Percentiles rank a stretch among this genome's conserved stretches.
phyloP scores from a whole-genome alignment of 2,329 filamentous ascomycete species.

The Fonsecaea nubica region DNA sequence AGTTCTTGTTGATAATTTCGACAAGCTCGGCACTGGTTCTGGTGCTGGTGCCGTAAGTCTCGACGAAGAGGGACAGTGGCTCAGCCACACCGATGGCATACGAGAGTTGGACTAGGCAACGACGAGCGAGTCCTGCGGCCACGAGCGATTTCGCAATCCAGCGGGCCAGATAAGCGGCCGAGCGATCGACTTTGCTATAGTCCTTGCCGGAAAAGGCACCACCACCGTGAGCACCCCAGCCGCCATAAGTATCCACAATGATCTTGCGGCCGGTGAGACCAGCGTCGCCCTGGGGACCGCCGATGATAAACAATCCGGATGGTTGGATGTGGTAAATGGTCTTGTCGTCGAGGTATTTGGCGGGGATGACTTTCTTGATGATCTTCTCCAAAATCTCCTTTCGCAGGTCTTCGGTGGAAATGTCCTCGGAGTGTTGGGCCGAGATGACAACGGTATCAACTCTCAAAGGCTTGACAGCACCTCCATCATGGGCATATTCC shows the following conservation, averaged over 20 bases:
- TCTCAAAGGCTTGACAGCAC: constrained; percentile 87
- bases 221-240: constrained; percentile 99
- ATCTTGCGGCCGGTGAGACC: constrained; percentile 99
- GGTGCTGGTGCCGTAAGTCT: constrained; percentile 92
- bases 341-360: constrained; percentile 87
- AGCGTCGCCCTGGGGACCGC: constrained; percentile 97
- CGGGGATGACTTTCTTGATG: constrained; percentile 91
- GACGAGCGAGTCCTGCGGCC: constrained; percentile 83
- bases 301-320: constrained; percentile 97
- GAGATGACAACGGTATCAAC: constrained; percentile 97
- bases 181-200: constrained; percentile 99
- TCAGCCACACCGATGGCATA: constrained; percentile 99
- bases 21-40: constrained; percentile 93
- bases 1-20: constrained; percentile 92
- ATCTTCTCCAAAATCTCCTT: constrained; percentile 98
- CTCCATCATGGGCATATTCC: constrained; percentile 96
- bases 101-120: constrained; percentile 94
- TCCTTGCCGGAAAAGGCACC: constrained; percentile 99
- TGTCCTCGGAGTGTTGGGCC: constrained; percentile 88
- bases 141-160: constrained; percentile 99
- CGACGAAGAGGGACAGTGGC: constrained; percentile 96
- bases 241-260: constrained; percentile 99
- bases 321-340: constrained; percentile 99
- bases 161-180: constrained; percentile 93
- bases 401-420: constrained; percentile 89